Evolutionary conservation across 129 eudicot genomes (phyloP).

Genomic region (Glebionis coronaria): DNA sequence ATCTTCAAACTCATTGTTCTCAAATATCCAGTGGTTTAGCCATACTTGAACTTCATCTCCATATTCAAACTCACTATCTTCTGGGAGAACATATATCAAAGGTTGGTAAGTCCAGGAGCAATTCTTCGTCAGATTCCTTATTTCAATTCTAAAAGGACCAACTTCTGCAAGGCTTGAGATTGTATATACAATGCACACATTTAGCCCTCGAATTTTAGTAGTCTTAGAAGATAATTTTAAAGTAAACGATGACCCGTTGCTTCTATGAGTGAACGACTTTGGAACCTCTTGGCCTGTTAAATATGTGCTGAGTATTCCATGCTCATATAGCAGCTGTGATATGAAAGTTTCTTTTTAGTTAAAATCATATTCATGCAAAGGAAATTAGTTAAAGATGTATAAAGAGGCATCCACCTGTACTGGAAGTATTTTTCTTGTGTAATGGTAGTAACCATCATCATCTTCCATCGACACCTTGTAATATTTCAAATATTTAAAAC

Average conservation of each 20-base stretch:
- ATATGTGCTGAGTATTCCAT: conserved; percentile 15
- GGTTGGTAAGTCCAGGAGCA: not conserved
- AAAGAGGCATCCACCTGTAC: not conserved
- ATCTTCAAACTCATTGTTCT: conserved; percentile 13
- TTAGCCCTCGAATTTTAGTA: conserved; percentile 14
- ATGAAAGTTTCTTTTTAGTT: not conserved
- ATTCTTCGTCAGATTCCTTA: conserved; percentile 1
- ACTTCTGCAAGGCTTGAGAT: not conserved
- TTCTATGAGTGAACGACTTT: conserved; percentile 1
- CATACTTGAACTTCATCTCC: not conserved
- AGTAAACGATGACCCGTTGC: not conserved
- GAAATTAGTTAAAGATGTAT: not conserved
- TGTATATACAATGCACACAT: not conserved
- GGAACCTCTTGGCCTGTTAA: conserved; percentile 10
- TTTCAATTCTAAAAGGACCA: not conserved
- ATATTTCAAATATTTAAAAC: not conserved
- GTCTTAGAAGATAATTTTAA: not conserved
- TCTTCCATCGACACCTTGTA: not conserved
- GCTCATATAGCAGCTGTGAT: not conserved
- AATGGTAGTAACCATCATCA: not conserved
- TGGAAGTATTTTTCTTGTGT: not conserved
- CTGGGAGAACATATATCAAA: not conserved
- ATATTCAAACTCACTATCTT: not conserved
- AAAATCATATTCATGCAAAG: not conserved
- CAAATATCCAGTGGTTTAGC: conserved; percentile 8